A percentile compares a stretch with the other conserved stretches of the same genome.
These are phyloP conservation scores for Chaetoceros muelleri DNA, from an alignment of 108 stramenopile species.

Conservation along the genomic window DNA sequence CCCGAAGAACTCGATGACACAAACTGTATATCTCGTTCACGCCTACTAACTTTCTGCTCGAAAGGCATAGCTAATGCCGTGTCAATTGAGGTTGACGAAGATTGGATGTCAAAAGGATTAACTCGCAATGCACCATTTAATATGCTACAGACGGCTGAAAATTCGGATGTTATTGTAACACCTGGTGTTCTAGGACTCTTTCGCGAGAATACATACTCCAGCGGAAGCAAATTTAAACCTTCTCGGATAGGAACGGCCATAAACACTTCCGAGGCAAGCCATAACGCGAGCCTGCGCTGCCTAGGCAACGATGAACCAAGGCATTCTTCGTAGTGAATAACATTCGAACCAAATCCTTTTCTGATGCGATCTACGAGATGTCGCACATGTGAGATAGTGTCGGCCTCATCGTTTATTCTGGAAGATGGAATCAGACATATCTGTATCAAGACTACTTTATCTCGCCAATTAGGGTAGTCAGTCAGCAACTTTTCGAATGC, in stretches of 20 bases:
- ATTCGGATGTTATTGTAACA: conserved; percentile 95
- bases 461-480: conserved; percentile 86
- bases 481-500: conserved; percentile 90
- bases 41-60: conserved; percentile 76
- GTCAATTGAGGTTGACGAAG: conserved; percentile 83
- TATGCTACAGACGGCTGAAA: conserved; percentile 90
- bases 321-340: conserved; percentile 88
- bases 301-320: conserved; percentile 58
- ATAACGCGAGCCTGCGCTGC: conserved; percentile 83
- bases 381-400: conserved; percentile 64
- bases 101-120: conserved; percentile 93
- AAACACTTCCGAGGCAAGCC: conserved; percentile 76
- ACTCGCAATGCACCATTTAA: conserved; percentile 96
- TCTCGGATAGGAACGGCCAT: conserved; percentile 89
- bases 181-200: conserved; percentile 72
- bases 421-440: conserved; percentile 74
- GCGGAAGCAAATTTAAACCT: conserved; percentile 93
- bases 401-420: conserved; percentile 76
- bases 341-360: conserved; percentile 60
- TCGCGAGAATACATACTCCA: conserved; percentile 91
- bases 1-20: conserved; percentile 89
- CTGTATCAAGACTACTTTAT: conserved; percentile 91
- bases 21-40: conserved; percentile 93
- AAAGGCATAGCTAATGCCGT: conserved; percentile 84
- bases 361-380: conserved; percentile 72